Conservation (phyloP, 306 rosid genomes). For the Quercus ilex region DNA sequence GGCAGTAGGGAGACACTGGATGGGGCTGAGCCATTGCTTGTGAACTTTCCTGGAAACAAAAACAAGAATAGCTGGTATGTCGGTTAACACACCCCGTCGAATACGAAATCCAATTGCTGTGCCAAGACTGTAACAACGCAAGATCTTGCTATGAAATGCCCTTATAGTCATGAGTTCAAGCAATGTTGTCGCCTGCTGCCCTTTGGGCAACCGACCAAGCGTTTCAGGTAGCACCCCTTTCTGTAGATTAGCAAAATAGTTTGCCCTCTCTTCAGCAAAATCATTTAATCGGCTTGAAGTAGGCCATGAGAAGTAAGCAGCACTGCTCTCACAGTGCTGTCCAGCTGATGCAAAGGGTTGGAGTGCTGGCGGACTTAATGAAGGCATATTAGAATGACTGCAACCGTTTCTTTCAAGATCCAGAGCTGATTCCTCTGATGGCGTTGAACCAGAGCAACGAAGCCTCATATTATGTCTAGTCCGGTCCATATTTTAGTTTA, state of each 20-base stretch:
- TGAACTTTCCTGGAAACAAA: conserved; percentile 98
- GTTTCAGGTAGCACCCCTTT: conserved; percentile 88
- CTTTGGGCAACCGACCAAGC: conserved; percentile 83
- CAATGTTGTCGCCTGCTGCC: conserved; percentile 93
- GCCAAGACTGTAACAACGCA: conserved; percentile 97
- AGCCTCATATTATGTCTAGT: conserved; percentile 56
- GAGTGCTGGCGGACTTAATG: conserved; percentile 77
- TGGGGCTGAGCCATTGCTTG: conserved; percentile 98
- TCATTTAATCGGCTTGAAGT: conserved; percentile 77
- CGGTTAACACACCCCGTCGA: conserved; percentile 78
- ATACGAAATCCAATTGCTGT: conserved; percentile 98
- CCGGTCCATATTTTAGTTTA: conserved; percentile 57
- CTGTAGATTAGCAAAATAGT: conserved; percentile 86
- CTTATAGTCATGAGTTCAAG: conserved; percentile 97
- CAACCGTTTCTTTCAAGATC: conserved; percentile 92
- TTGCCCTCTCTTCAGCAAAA: conserved; percentile 93
- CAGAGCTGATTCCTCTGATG: conserved; percentile 91
- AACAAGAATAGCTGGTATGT: conserved; percentile 94
- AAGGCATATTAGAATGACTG: conserved; percentile 87
- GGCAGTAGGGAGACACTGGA: conserved; percentile 95
- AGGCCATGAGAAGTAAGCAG: conserved; percentile 99
- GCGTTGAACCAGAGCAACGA: conserved; percentile 79
- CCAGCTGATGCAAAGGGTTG: conserved; percentile 97
- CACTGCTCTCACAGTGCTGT: conserved; percentile 88
- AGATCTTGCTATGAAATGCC: conserved; percentile 98